These are phyloP conservation scores for Rhodotorula toruloides DNA, from an alignment of 768 basidiomycete species.

Conservation along the genomic window DNA sequence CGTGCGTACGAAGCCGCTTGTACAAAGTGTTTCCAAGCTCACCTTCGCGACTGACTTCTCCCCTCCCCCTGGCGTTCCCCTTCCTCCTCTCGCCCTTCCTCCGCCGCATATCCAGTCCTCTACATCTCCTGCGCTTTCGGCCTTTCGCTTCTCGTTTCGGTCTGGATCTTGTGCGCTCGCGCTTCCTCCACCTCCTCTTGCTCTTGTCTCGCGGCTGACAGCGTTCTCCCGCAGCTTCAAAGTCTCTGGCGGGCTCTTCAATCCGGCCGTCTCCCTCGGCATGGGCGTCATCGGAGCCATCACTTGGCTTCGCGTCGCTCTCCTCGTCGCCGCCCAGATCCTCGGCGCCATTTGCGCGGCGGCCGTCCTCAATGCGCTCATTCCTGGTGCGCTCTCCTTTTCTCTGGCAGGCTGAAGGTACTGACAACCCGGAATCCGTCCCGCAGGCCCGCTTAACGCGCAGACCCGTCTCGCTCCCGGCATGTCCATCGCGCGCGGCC, in stretches of 20 bases:
- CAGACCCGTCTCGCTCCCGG: slow-evolving; percentile 23
- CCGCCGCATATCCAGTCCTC: slow-evolving; percentile 4
- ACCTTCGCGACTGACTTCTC: too few species aligned
- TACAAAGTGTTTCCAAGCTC: not conserved
- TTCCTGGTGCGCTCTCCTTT: not conserved
- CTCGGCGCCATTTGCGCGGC: slow-evolving; percentile 35
- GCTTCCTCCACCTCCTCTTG: too few species aligned
- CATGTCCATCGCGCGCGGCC: slow-evolving; percentile 24
- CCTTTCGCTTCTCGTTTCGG: slow-evolving; percentile 32
- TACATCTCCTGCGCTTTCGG: slow-evolving; percentile 39
- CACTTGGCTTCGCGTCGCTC: slow-evolving; percentile 25
- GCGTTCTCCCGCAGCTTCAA: too few species aligned
- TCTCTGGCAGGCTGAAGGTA: too few species aligned
- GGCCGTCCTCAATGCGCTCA: slow-evolving; percentile 25
- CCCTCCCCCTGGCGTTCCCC: too few species aligned
- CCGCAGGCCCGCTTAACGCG: slow-evolving; percentile 1
- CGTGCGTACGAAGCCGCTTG: not conserved
- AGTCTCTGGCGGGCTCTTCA: slow-evolving; percentile 7
- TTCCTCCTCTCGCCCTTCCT: too few species aligned
- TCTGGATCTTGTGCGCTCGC: slow-evolving; percentile 37
- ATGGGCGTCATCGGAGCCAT: slow-evolving; percentile 37
- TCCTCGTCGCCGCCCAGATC: slow-evolving; percentile 36
- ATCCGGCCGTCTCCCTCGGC: slow-evolving; percentile 33
- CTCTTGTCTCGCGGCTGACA: too few species aligned
- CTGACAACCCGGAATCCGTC: too few species aligned